Percentiles rank a stretch among this genome's conserved stretches.
Evolutionary conservation across 176 grass and related monocot species (phyloP).

Genomic region (Phoenix dactylifera): DNA sequence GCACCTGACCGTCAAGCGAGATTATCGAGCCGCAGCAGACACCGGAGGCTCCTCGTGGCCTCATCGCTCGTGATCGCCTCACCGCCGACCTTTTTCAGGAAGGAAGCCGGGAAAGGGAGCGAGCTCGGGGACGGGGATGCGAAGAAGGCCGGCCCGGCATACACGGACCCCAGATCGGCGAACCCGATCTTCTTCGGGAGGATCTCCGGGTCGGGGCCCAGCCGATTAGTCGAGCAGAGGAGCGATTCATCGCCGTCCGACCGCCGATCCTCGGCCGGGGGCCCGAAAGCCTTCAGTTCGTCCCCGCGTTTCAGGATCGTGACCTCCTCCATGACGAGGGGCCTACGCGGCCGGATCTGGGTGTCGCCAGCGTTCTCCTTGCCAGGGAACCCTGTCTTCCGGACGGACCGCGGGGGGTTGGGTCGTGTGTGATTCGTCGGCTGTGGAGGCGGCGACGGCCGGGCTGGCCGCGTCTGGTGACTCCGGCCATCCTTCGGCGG

Average conservation of each 20-base stretch:
- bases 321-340: slow-evolving; percentile 34
- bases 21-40: slow-evolving; percentile 46
- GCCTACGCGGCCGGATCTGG: neutral
- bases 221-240: neutral
- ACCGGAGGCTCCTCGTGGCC: slow-evolving; percentile 39
- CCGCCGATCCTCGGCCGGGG: neutral
- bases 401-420: neutral
- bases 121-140: slow-evolving; percentile 52
- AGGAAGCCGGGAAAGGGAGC: slow-evolving; percentile 31
- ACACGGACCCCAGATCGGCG: neutral
- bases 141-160: slow-evolving; percentile 38
- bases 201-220: slow-evolving; percentile 8
- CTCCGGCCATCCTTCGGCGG: neutral
- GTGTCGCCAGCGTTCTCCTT: slow-evolving; percentile 10
- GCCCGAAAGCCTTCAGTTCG: slow-evolving; percentile 1
- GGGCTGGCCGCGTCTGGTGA: neutral
- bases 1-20: neutral
- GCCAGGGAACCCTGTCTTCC: slow-evolving; percentile 17
- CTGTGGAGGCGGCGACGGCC: neutral
- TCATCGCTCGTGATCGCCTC: slow-evolving; percentile 15
- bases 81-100: slow-evolving; percentile 1
- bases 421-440: neutral
- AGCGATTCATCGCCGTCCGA: neutral
- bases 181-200: slow-evolving; percentile 21
- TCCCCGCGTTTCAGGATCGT: slow-evolving; percentile 72